Conservation (phyloP, 2,329 filamentous ascomycete genomes). For the Verticillium longisporum region DNA sequence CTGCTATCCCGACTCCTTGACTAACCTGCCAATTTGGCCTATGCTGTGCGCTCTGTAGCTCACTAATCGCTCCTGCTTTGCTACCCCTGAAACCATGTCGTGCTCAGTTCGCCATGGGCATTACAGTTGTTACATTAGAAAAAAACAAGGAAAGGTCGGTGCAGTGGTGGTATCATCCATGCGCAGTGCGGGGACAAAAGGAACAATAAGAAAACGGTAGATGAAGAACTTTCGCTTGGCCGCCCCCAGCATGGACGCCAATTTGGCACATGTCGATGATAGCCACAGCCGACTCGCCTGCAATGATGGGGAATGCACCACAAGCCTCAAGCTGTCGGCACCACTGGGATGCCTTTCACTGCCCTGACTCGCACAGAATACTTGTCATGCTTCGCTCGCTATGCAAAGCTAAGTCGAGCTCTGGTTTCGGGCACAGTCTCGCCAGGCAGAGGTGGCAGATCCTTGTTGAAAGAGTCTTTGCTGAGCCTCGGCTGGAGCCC, state of each 20-base stretch:
- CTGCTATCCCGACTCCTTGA: not conserved
- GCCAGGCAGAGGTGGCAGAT: constrained; percentile 48
- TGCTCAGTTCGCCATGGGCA: not conserved
- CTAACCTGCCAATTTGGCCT: not conserved
- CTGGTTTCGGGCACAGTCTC: constrained; percentile 11
- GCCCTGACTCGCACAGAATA: not conserved
- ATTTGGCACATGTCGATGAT: not conserved
- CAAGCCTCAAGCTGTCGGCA: not conserved
- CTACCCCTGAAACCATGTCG: not conserved
- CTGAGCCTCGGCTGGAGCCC: constrained; percentile 33
- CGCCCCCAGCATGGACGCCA: not conserved
- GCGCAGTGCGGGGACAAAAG: constrained; percentile 11
- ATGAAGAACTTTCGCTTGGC: constrained; percentile 2
- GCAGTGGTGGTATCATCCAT: constrained; percentile 37
- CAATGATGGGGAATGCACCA: not conserved
- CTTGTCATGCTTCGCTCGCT: constrained; percentile 15
- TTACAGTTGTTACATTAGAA: not conserved
- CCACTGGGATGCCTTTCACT: not conserved
- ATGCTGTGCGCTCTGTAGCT: not conserved
- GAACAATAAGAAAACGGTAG: constrained; percentile 7
- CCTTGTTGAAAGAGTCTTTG: constrained; percentile 54
- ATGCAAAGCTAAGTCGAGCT: constrained; percentile 6
- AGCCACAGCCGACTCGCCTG: not conserved
- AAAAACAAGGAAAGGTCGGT: constrained; percentile 21
- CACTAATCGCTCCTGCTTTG: not conserved